Evolutionary conservation across 2,329 filamentous ascomycete species (phyloP), one percentile per base, ranked within the genome.

Genomic region (Pseudofabraea citricarpa): DNA sequence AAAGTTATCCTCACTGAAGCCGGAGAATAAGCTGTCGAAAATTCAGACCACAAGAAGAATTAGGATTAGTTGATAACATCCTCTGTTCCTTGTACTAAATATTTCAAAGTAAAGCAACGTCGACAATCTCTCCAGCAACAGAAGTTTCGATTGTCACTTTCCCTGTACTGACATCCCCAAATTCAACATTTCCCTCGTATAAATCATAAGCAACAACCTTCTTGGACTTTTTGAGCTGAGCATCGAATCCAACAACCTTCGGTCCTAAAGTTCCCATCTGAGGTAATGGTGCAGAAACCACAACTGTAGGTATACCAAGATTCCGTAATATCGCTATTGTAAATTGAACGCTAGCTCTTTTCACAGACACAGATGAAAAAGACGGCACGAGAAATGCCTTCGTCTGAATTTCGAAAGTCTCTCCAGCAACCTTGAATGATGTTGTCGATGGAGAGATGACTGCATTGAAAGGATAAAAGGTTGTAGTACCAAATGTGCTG

Each of bases 391-490:
- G 21, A 35, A 56, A 55, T 2, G 45, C 16, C 2, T 27, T 12
- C 4, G 43, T 27, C 36, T 47, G 45, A 8, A 49, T 31, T 2
- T 23, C 6, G 36, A 55, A 56, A 19, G 23, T 47, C 19, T 51
- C 15, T 4, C 15, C 13, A 8, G 43, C 35, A 20, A 51, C 38
- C 3, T 43, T 47, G 38, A 52, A 53, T 13, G 40, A 37, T n/a
- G 33, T 31, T 19, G 40, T 19, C n/a, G 45, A 36, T 7, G 36
- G 19, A 3, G 41, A 13, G 19, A 56, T 45, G 6, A 16, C 2
- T 6, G 38, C 33, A 10, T 7, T 43, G 48, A 56, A 55, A 6
- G 54, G 43, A 36, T 49, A 56, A 29, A 49, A 55, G 4, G 43
- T 41, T 3, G 51, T 49, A 2, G 22, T 41, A 3, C 52, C 53